Percentiles rank a stretch among this genome's conserved stretches.
phyloP scores from a whole-genome alignment of 116 monocot species.

The Posidonia oceanica region DNA sequence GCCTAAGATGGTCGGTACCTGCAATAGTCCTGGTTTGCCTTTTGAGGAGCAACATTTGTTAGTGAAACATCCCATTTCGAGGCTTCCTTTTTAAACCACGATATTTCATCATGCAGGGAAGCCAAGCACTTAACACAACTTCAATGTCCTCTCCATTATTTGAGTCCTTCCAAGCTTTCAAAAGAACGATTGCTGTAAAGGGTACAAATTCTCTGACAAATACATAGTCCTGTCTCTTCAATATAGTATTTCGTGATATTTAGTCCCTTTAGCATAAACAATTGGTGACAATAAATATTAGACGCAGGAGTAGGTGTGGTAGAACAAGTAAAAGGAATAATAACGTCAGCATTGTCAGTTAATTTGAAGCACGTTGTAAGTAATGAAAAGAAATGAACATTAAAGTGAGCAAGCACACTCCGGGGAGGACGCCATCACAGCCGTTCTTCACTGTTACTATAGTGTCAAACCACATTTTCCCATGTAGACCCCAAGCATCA shows the following conservation, averaged over 20 bases:
- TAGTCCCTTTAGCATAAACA: not conserved
- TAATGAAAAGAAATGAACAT: too few relatives aligned
- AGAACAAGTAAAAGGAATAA: too few relatives aligned
- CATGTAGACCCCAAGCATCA: too few relatives aligned
- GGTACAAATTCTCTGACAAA: constrained; percentile 84
- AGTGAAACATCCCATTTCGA: constrained; percentile 62
- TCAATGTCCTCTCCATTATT: constrained; percentile 50
- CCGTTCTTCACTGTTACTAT: too few relatives aligned
- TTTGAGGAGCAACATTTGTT: constrained; percentile 27
- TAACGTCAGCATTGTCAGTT: too few relatives aligned
- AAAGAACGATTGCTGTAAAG: constrained; percentile 64
- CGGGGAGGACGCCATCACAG: too few relatives aligned
- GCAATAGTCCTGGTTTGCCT: constrained; percentile 71
- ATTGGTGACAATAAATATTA: too few relatives aligned
- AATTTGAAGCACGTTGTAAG: too few relatives aligned
- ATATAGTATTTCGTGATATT: not conserved
- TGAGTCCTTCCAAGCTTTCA: constrained; percentile 63
- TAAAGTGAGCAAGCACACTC: too few relatives aligned
- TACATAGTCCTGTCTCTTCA: constrained; percentile 82
- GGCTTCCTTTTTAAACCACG: constrained; percentile 91
- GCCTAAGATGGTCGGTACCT: constrained; percentile 17
- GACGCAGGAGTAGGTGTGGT: too few relatives aligned
- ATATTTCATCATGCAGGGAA: constrained; percentile 63
- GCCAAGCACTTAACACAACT: constrained; percentile 56
- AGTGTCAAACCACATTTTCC: too few relatives aligned